phyloP scores from a whole-genome alignment of 257 asterid genomes.

The Solanum chiquidenum region DNA sequence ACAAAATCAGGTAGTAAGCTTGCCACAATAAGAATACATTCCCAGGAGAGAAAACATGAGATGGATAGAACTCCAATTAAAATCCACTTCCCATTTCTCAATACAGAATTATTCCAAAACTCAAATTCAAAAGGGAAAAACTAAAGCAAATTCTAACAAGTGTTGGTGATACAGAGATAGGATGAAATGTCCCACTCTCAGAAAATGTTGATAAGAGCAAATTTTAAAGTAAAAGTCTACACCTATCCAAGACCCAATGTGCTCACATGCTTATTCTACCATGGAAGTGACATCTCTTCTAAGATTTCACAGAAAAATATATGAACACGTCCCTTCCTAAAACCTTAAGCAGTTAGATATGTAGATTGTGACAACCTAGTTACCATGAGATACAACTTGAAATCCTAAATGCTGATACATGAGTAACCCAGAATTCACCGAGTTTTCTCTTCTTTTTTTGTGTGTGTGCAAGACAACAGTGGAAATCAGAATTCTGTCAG shows the following conservation, averaged over 20 bases:
- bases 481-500: not conserved
- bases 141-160: not conserved
- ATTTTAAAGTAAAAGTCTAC: not conserved
- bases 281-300: not conserved
- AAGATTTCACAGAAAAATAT: not conserved
- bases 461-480: not conserved
- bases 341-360: not conserved
- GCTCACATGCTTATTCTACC: not conserved
- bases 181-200: not conserved
- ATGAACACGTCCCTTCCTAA: not conserved
- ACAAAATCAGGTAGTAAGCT: not conserved
- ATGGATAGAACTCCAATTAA: not conserved
- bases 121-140: not conserved
- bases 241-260: not conserved
- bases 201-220: not conserved
- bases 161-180: not conserved
- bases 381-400: not conserved
- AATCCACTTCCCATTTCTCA: not conserved
- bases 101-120: not conserved
- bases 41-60: not conserved
- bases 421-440: not conserved
- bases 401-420: not conserved
- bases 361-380: not conserved
- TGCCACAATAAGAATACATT: not conserved
- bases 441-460: not conserved